Base-by-base conservation (phyloP, 2,329 filamentous ascomycete species). In the Orbilia brochopaga region DNA sequence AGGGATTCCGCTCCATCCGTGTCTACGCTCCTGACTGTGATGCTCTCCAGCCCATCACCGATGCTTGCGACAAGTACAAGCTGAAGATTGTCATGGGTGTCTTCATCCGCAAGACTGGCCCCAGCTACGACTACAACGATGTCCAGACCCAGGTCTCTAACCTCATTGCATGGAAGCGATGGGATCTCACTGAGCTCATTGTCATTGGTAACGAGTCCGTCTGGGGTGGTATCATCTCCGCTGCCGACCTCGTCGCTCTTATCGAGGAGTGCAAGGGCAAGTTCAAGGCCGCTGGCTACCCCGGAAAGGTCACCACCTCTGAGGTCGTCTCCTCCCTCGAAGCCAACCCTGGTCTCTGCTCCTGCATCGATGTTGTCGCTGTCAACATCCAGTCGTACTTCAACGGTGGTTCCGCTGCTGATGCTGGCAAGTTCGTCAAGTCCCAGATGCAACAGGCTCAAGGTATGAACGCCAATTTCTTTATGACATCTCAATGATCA, bases 341-440 rank as follows among this genome's bases (percentile, higher is more conserved):
- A 81, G 75, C 82, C 58, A 83, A 88, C 74, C 85, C 83, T 63
- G 80, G 80, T 54, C 84, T 97, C 74, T 97, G 93, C 85, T 77
- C 78, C 37, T 85, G 84, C 77, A 84, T 97, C 69, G 92, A 96
- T 78, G 83, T 95, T 73, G 85, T 91, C 40, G 90, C 88, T 80
- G 87, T 87, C 81, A 96, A 97, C 85, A 87, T 95, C 78, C 92
- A 97, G 83, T 88, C 92, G 76, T 97, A 90, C 89, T 97, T 97
- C 89, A 95, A 95, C 84, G 79, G 86, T 51, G 82, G 85, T 67
- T 84, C 88, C 74, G 78, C 81, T 23, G 85, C 92, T 72, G 77
- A 81, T 2, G 92, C 92, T 62, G 93, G 93, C 79, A 79, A 82
- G 58, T 97, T 97, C 80, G 90, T 92, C 76, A 81, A 83, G 75